Percentiles rank a stretch among this genome's conserved stretches.
These are phyloP conservation scores for Ophiostoma tasmaniense DNA, from an alignment of 2,329 filamentous ascomycete genomes.

Conservation along the genomic window DNA sequence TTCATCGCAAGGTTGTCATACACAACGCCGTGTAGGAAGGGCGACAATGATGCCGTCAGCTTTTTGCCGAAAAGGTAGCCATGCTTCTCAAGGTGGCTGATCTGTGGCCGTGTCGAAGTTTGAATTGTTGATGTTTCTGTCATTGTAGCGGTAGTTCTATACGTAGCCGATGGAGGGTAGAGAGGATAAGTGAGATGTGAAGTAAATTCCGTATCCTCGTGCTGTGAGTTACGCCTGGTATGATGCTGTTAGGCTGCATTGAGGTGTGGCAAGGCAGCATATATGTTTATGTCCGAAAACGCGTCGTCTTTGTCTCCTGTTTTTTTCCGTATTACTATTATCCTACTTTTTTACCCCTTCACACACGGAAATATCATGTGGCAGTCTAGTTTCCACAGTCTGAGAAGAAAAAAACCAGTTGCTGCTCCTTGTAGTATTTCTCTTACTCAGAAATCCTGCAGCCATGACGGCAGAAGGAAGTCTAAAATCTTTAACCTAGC, in stretches of 20 bases:
- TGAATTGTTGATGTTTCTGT: not conserved
- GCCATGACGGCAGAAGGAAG: not conserved
- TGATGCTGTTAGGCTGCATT: not conserved
- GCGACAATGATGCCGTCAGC: conserved; percentile 46
- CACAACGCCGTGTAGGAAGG: conserved; percentile 45
- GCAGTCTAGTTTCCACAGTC: not conserved
- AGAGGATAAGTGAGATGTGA: too few species aligned
- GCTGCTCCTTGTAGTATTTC: not conserved
- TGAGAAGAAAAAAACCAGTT: not conserved
- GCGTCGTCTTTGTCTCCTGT: not conserved
- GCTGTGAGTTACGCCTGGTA: not conserved
- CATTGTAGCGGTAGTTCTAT: not conserved
- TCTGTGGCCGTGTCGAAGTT: not conserved
- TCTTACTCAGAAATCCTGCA: not conserved
- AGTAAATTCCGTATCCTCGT: not conserved
- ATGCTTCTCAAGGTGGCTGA: conserved; percentile 34
- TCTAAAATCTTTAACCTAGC: conserved; percentile 4
- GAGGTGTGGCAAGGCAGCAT: not conserved
- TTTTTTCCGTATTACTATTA: not conserved
- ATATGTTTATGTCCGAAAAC: not conserved
- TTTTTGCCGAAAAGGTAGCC: conserved; percentile 52
- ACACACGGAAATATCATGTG: not conserved
- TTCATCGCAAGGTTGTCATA: conserved; percentile 42
- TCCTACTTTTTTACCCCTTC: not conserved
- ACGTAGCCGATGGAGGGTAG: not conserved